These are phyloP conservation scores for Gossypium davidsonii DNA, from an alignment of 441 rosid species.

Conservation along the genomic window DNA sequence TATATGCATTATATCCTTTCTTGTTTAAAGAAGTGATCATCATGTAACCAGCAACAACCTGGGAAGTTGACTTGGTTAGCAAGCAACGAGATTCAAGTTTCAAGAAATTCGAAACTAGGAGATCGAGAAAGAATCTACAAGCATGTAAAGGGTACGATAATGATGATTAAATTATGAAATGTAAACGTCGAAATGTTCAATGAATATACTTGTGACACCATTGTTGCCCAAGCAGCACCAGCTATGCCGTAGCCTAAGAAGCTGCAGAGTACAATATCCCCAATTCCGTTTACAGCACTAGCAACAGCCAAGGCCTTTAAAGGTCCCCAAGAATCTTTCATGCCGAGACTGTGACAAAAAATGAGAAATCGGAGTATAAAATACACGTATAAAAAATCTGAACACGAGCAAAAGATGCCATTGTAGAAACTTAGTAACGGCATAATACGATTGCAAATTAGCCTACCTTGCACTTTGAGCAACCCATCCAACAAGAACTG, in stretches of 20 bases:
- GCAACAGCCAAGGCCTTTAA: constrained; percentile 78
- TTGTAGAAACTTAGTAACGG: too few relatives aligned
- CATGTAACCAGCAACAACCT: constrained; percentile 83
- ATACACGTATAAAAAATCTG: background rate
- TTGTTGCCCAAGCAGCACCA: constrained; percentile 97
- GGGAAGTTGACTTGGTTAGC: constrained; percentile 20
- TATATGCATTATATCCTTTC: constrained; percentile 62
- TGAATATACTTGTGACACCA: constrained; percentile 73
- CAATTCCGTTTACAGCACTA: constrained; percentile 60
- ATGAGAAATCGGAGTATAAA: constrained; percentile 13
- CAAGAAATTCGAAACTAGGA: background rate
- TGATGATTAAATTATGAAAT: background rate
- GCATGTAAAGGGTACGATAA: background rate
- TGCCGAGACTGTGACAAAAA: constrained; percentile 59
- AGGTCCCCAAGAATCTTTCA: constrained; percentile 97
- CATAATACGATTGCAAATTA: too few relatives aligned
- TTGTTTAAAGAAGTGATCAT: constrained; percentile 68
- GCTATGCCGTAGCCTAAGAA: constrained; percentile 78
- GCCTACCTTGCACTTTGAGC: constrained; percentile 72
- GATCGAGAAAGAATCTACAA: background rate
- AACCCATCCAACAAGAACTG: constrained; percentile 61
- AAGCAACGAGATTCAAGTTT: background rate
- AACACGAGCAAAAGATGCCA: background rate
- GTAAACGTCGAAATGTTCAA: background rate
- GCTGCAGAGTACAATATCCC: constrained; percentile 71